phyloP scores from a whole-genome alignment of 1,284 basidiomycete species.

The Trichosporon sp. region DNA sequence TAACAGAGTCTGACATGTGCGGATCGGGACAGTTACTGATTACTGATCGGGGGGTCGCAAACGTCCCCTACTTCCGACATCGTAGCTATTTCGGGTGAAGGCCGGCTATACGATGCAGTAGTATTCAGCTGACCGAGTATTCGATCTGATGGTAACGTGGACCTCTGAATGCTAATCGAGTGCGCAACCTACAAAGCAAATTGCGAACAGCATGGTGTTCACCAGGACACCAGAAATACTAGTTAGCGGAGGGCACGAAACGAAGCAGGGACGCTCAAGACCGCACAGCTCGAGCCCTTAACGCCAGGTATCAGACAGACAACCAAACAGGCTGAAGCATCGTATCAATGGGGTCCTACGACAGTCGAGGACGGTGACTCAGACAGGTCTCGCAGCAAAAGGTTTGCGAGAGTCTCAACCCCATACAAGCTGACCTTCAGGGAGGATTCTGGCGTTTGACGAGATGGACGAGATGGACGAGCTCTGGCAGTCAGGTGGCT shows the following conservation, averaged over 20 bases:
- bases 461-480: conserved; percentile 8
- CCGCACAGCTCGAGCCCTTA: background rate
- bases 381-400: background rate
- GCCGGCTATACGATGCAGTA: background rate
- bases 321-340: conserved; percentile 5
- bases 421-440: background rate
- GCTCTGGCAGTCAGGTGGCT: too few species aligned
- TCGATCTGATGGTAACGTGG: background rate
- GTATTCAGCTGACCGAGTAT: background rate
- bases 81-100: background rate
- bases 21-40: conserved; percentile 1
- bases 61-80: background rate
- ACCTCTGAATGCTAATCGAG: background rate
- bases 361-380: background rate
- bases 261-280: background rate
- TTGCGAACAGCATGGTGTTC: background rate
- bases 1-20: background rate
- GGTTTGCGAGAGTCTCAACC: background rate
- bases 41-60: background rate
- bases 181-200: background rate
- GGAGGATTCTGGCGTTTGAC: background rate
- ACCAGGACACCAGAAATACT: background rate
- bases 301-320: background rate
- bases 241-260: background rate
- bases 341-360: background rate